Evolutionary conservation across 768 basidiomycete genomes (phyloP), one percentile per base, ranked within the genome.

Genomic region (Phaeolepiota aurea): DNA sequence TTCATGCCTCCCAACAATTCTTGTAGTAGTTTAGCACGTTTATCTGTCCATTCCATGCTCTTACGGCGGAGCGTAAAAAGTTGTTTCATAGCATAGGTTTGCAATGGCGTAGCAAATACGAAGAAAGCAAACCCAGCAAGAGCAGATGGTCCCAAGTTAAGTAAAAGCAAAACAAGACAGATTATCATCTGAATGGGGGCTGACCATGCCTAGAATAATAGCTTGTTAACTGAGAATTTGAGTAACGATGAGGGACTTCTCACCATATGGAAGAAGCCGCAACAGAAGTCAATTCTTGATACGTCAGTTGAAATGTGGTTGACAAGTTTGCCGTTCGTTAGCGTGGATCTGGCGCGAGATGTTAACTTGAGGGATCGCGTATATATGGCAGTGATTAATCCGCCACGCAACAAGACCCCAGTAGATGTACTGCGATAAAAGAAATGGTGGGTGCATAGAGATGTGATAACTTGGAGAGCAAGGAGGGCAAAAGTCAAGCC

Each of bases 271-370:
- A 88, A 84, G 63, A 81, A 86, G 14, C 80, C 69, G 50, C 76
- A 70, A 51, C 82, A 84, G 50, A 91, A 96, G 55, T 97, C 91
- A 54, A 97, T 87, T 15, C 92, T 76, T 20, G 86, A 90, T 15
- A 93, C 79, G 54, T 92, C 90, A 1, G 87, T 89, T 3, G 87
- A 90, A 45, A 98, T 93, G 62, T 94, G 90, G 48, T 91, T 93
- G 47, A 96, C 83, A 9, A 96, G 74, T 54, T 85, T 85, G 15
- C 91, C 93, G 52, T 89, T 96, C 1, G 87, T 78, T 32, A 93
- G 71, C 5, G 76, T 79, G 1, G 80, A 79, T 4, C 93, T 76
- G 4, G 89, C 78, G 31, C 87, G 81, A 13, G 85, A 75, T 2
- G 86, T 84, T 21, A 97, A 71, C 19, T 66, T 72, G 16, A 96